These are phyloP conservation scores for Trichoderma brevicompactum DNA, from an alignment of 2,329 filamentous ascomycete species.

Conservation along the genomic window DNA sequence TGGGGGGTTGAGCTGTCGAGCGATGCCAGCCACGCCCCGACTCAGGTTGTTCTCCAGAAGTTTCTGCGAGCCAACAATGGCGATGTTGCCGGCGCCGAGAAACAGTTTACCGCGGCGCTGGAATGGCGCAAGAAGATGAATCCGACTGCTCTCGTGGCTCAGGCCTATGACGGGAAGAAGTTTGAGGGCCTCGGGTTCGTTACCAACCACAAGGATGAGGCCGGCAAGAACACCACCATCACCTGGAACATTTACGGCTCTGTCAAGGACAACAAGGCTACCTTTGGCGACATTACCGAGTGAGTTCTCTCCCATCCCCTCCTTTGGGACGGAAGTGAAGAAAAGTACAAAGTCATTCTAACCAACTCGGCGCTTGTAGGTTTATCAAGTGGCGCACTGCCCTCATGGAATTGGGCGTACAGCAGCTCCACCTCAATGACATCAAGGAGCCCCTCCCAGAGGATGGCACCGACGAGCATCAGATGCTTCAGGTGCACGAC, in stretches of 20 bases:
- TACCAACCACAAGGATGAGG: constrained; percentile 66
- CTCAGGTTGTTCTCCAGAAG: constrained; percentile 86
- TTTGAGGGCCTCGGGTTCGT: constrained; percentile 83
- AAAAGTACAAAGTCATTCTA: background rate
- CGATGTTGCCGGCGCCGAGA: constrained; percentile 72
- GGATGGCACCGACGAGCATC: constrained; percentile 79
- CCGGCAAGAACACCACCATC: constrained; percentile 65
- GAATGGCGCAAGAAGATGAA: constrained; percentile 81
- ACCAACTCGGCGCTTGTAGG: constrained; percentile 49
- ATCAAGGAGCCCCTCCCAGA: constrained; percentile 74
- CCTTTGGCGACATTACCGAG: constrained; percentile 82
- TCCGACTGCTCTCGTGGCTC: constrained; percentile 67
- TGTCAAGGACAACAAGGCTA: constrained; percentile 80
- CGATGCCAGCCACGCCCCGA: constrained; percentile 66
- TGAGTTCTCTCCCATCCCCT: constrained; percentile 52
- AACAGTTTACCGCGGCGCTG: constrained; percentile 78
- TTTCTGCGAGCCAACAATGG: constrained; percentile 89
- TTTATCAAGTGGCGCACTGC: constrained; percentile 90
- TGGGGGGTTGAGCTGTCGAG: constrained; percentile 75
- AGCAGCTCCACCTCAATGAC: constrained; percentile 70
- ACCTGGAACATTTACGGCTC: constrained; percentile 95
- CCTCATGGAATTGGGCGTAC: constrained; percentile 84
- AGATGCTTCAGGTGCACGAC: constrained; percentile 92
- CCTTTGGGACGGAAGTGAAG: too few species aligned
- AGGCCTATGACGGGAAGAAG: constrained; percentile 68